These are phyloP conservation scores for Juglanconis juglandina DNA, from an alignment of 2,329 filamentous ascomycete genomes.

Conservation along the genomic window DNA sequence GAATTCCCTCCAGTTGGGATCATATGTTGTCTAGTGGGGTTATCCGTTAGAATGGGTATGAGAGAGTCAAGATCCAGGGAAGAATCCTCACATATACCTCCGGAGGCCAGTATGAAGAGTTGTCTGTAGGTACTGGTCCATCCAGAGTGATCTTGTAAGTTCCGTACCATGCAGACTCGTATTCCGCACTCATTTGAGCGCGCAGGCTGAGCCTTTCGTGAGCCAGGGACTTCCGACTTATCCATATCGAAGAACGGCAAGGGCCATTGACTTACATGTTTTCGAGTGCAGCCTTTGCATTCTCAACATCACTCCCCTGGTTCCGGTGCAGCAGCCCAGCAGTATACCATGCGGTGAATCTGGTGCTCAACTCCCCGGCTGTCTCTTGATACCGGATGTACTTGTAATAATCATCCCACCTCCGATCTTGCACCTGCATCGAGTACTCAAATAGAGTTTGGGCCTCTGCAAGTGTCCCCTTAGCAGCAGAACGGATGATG, in stretches of 20 bases:
- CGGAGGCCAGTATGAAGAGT: slow-evolving; percentile 31
- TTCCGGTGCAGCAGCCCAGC: slow-evolving; percentile 35
- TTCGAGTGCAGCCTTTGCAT: slow-evolving; percentile 32
- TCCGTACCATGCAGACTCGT: slow-evolving; percentile 39
- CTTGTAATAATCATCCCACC: slow-evolving; percentile 40
- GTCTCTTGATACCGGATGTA: slow-evolving; percentile 40
- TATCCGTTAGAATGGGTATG: background rate
- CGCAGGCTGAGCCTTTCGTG: background rate
- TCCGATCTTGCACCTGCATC: slow-evolving; percentile 35
- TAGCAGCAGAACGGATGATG: background rate
- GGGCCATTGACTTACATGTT: slow-evolving; percentile 26
- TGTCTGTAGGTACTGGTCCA: slow-evolving; percentile 33
- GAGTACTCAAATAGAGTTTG: slow-evolving; percentile 37
- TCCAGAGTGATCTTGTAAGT: slow-evolving; percentile 39
- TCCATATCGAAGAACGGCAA: background rate
- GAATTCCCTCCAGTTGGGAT: slow-evolving; percentile 37
- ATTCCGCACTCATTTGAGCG: slow-evolving; percentile 33
- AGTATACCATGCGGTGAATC: slow-evolving; percentile 42
- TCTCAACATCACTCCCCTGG: slow-evolving; percentile 31
- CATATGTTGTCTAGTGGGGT: slow-evolving; percentile 21
- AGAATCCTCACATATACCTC: slow-evolving; percentile 28
- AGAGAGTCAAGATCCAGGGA: background rate
- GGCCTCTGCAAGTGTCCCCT: slow-evolving; percentile 24
- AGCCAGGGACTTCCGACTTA: too few species aligned
- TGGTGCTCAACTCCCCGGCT: slow-evolving; percentile 37